These are phyloP conservation scores for Colletotrichum sp. DNA, from an alignment of 2,329 filamentous ascomycete species.

Conservation along the genomic window DNA sequence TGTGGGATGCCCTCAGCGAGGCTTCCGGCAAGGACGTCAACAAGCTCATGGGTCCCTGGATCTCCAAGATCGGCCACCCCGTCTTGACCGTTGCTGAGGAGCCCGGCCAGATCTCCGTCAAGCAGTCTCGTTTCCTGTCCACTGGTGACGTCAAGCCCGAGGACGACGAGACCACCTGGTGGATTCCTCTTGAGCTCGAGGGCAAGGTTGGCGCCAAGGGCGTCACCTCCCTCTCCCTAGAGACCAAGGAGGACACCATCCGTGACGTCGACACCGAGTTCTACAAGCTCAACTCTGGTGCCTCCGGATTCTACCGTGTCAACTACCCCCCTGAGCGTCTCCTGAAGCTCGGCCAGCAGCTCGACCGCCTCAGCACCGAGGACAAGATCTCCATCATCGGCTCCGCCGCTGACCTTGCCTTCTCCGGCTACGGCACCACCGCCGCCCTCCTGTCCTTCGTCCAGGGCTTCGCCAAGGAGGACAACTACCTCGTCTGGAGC, in stretches of 20 bases:
- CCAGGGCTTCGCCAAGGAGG: conserved; percentile 82
- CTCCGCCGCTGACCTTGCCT: conserved; percentile 86
- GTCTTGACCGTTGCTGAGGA: conserved; percentile 87
- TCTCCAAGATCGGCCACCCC: conserved; percentile 93
- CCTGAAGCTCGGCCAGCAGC: conserved; percentile 77
- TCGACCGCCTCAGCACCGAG: conserved; percentile 77
- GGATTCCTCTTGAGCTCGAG: conserved; percentile 88
- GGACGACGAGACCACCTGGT: conserved; percentile 93
- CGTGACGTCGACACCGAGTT: conserved; percentile 77
- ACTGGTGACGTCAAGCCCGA: conserved; percentile 90
- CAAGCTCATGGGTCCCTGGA: conserved; percentile 92
- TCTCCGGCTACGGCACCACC: conserved; percentile 85
- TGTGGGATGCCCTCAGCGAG: conserved; percentile 88
- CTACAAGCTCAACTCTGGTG: conserved; percentile 92
- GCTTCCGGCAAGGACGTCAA: conserved; percentile 88
- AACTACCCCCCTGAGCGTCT: conserved; percentile 90
- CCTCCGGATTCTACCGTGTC: conserved; percentile 88
- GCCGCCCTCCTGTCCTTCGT: conserved; percentile 82
- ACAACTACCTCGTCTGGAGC: conserved; percentile 87
- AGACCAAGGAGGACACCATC: conserved; percentile 78
- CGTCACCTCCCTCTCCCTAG: conserved; percentile 71
- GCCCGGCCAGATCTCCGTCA: conserved; percentile 79
- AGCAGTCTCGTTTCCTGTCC: conserved; percentile 88
- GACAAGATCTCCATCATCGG: conserved; percentile 94
- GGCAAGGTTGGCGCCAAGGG: conserved; percentile 71